These are phyloP conservation scores for Fusarium cicatricum DNA, from an alignment of 2,329 filamentous ascomycete species.

Conservation along the genomic window DNA sequence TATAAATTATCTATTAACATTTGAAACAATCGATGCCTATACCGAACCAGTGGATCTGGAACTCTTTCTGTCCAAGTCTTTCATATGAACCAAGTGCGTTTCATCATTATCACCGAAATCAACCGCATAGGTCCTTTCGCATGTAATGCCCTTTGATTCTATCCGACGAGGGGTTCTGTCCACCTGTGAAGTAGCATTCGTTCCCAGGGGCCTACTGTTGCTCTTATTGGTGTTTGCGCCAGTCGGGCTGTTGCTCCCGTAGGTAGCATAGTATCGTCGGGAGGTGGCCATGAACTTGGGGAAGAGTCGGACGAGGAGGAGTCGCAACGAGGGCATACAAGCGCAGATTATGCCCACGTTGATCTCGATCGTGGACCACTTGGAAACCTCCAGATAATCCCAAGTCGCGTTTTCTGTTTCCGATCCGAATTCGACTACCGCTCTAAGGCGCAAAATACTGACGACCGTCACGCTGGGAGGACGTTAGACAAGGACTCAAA, in stretches of 20 bases:
- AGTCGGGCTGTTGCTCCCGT: constrained; percentile 26
- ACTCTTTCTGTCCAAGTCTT: constrained; percentile 36
- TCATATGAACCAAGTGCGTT: constrained; percentile 44
- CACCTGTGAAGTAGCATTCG: constrained; percentile 38
- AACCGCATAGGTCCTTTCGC: constrained; percentile 47
- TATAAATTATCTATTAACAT: neutral
- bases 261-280: constrained; percentile 42
- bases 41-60: constrained; percentile 15
- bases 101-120: constrained; percentile 48
- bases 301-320: constrained; percentile 49
- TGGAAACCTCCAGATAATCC: constrained; percentile 44
- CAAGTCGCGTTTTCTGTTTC: constrained; percentile 47
- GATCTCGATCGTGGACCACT: constrained; percentile 51
- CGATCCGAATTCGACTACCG: constrained; percentile 44
- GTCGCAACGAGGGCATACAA: constrained; percentile 49
- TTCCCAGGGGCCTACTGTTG: constrained; percentile 23
- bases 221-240: constrained; percentile 14
- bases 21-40: no score
- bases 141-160: constrained; percentile 43
- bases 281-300: constrained; percentile 47
- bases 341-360: constrained; percentile 51
- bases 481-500: constrained; percentile 1
- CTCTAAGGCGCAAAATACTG: constrained; percentile 49
- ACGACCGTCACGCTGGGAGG: constrained; percentile 47
- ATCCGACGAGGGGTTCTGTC: constrained; percentile 29